Base-by-base conservation (phyloP, 2,329 filamentous ascomycete species). In the Sporothrix luriei region DNA sequence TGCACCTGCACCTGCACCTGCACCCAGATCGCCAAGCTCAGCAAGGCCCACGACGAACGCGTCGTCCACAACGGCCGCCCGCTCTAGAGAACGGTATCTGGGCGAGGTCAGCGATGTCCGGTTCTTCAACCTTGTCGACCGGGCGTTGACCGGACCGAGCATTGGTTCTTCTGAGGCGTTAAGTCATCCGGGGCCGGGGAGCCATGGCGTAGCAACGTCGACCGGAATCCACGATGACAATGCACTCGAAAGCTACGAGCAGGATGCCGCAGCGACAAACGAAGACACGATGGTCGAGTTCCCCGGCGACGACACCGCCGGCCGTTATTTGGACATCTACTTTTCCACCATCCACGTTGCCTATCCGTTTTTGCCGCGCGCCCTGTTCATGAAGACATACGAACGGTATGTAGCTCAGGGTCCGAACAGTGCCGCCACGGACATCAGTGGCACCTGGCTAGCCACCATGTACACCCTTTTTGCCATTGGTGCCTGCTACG, bases 41-140 rank as follows among this genome's bases (percentile, higher is more conserved):
- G 19, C 21, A 24, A 7, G 6, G 33, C 33, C 33, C 4, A 33
- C 33, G 5, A 24, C 21, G 26, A 55, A 43, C 9, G 57, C 38
- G 43, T 10, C 66, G n/a, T 13, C 51, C n/a, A 14, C 26, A 2
- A 16, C 51, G 6, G 38, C 40, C 4, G 7, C 52, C 21, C 49
- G 61, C 14, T 51, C 68, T 1, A 54, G 70, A 10, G 73, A 76
- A 48, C 76, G 77, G 7, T 80, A 79, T 69, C 72, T 80, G 1
- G 79, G 79, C 48, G 78, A 79, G 66, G 78, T 77, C n/a, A 79
- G 78, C 72, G 79, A 80, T 52, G 76, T 80, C 26, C 75, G 75
- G 48, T 79, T 80, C 69, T 79, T 78, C 72, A 76, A 80, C 49
- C 71, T 77, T 5, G 73, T 79, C 19, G 76, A 77, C 73, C 73